Evolutionary conservation across 2,329 filamentous ascomycete genomes (phyloP).

Genomic region (Thermoascus crustaceus): DNA sequence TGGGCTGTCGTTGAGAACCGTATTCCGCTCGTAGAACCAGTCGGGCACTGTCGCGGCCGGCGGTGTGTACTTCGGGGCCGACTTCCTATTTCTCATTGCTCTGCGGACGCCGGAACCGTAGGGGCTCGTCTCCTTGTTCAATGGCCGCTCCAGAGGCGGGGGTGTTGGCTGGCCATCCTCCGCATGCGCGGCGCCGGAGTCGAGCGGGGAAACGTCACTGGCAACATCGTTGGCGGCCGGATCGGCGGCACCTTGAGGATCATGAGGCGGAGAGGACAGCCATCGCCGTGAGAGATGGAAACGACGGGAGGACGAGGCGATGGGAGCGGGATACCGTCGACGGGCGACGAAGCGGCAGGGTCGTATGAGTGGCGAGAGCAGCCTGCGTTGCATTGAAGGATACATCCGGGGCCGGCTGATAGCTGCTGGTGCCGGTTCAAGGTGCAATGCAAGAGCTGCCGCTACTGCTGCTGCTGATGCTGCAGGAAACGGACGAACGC

Average conservation of each 20-base stretch:
- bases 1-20: constrained; percentile 16
- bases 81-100: constrained; percentile 28
- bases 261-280: constrained; percentile 20
- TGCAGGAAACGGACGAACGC: constrained; percentile 5
- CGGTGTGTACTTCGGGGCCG: constrained; percentile 12
- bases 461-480: constrained; percentile 14
- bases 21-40: constrained; percentile 33
- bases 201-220: constrained; percentile 14
- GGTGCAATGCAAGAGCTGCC: constrained; percentile 7
- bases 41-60: constrained; percentile 22
- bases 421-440: constrained; percentile 18
- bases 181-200: constrained; percentile 10
- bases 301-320: constrained; percentile 18
- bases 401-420: constrained; percentile 23
- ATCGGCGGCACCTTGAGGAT: constrained; percentile 18
- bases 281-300: constrained; percentile 27
- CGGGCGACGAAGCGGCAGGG: constrained; percentile 31
- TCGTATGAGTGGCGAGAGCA: constrained; percentile 23
- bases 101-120: constrained; percentile 35
- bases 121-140: constrained; percentile 20
- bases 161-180: constrained; percentile 11
- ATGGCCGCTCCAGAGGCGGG: constrained; percentile 11
- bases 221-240: constrained; percentile 14
- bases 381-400: constrained; percentile 32
- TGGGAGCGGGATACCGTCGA: constrained; percentile 25